Conservation (phyloP, 345 rosid genomes). For the Clausena lansium region DNA sequence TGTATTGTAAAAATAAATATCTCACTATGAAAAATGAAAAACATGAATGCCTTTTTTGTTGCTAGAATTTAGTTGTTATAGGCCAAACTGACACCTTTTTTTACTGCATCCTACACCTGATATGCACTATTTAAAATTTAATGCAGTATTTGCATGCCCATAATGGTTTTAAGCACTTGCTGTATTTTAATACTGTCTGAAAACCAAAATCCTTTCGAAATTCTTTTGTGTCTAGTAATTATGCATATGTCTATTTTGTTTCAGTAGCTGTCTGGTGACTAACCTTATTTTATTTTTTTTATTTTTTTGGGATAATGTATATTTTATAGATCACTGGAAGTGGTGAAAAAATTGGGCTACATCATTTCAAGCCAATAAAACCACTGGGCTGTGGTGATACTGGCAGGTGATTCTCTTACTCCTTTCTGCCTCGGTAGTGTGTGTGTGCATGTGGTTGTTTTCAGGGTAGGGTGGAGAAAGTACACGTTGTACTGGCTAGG, state of each 20-base stretch:
- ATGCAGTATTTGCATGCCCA: neutral
- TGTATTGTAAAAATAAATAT: neutral
- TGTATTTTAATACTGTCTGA: neutral
- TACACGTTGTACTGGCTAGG: neutral
- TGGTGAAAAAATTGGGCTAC: slow-evolving; percentile 72
- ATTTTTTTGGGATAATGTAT: neutral
- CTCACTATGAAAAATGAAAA: neutral
- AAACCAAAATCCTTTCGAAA: neutral
- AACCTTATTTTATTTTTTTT: neutral
- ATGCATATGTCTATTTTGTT: neutral
- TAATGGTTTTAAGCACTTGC: neutral
- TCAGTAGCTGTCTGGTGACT: neutral
- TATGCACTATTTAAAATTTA: neutral
- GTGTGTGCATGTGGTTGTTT: no score
- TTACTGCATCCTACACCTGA: neutral
- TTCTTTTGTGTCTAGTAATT: neutral
- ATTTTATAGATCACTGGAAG: slow-evolving; percentile 57
- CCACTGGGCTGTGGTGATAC: slow-evolving; percentile 98
- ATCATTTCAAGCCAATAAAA: slow-evolving; percentile 89
- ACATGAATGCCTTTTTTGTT: neutral
- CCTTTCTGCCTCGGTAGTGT: neutral
- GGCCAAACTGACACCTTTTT: neutral
- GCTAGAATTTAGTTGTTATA: neutral
- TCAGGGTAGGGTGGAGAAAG: neutral
- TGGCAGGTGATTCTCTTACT: slow-evolving; percentile 62